Conservation (phyloP, 345 rosid genomes). For the Chamaenerion angustifolium region DNA sequence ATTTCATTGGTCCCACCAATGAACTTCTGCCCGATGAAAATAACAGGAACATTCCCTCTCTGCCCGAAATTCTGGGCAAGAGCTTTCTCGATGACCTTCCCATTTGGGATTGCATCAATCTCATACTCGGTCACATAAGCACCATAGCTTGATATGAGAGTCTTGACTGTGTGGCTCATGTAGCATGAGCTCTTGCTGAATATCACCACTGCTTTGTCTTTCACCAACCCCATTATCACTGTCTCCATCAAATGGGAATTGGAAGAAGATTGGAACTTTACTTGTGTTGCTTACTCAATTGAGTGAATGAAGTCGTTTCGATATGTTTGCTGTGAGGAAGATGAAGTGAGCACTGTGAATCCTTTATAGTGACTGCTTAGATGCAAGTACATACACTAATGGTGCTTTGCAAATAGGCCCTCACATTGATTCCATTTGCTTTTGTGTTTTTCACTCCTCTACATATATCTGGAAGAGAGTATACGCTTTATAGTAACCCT, state of each 20-base stretch:
- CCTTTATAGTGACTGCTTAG: too few species aligned
- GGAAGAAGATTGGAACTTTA: too few species aligned
- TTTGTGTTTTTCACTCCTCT: too few species aligned
- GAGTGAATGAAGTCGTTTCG: too few species aligned
- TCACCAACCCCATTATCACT: constrained; percentile 32
- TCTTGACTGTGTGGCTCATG: constrained; percentile 59
- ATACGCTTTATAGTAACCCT: too few species aligned
- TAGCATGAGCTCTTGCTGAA: constrained; percentile 67
- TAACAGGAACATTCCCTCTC: constrained; percentile 53
- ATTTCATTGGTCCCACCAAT: constrained; percentile 70
- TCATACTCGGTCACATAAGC: constrained; percentile 64
- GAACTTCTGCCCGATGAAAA: constrained; percentile 63
- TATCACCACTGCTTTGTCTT: constrained; percentile 67
- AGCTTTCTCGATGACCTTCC: constrained; percentile 42
- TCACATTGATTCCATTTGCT: too few species aligned
- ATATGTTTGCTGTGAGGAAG: too few species aligned
- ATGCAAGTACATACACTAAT: too few species aligned
- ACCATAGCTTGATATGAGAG: constrained; percentile 55
- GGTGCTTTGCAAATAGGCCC: too few species aligned
- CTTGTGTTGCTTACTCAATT: too few species aligned
- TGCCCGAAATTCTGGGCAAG: constrained; percentile 46
- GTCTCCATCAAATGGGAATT: constrained; percentile 13
- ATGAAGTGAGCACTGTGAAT: too few species aligned
- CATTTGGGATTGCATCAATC: constrained; percentile 47
- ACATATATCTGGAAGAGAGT: too few species aligned